A percentile compares a stretch with the other conserved stretches of the same genome.
Conservation (phyloP, 352 stramenopile species). For the Phytophthora pistaciae region DNA sequence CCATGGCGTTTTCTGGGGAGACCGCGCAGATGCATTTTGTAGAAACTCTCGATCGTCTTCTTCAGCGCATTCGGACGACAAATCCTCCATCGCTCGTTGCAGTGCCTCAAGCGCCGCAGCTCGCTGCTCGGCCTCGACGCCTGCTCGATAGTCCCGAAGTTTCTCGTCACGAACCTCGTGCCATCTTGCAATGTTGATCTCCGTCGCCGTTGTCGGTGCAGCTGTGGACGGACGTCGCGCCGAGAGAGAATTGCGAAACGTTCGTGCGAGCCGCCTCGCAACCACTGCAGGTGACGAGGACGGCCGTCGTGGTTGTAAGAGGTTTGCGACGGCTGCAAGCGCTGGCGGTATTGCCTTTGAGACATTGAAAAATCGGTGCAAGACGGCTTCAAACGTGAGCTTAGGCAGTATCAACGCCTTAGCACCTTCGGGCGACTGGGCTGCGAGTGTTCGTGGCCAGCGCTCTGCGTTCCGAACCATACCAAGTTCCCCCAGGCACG, state of each 20-base stretch:
- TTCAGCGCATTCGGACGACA: slow-evolving; percentile 19
- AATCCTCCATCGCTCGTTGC: slow-evolving; percentile 27
- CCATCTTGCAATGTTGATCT: slow-evolving; percentile 38
- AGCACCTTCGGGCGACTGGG: slow-evolving; percentile 16
- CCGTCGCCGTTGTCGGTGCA: slow-evolving; percentile 19
- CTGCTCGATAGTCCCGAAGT: slow-evolving; percentile 31
- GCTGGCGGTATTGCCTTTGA: slow-evolving; percentile 34
- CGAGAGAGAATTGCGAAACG: slow-evolving; percentile 16
- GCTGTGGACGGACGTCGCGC: slow-evolving; percentile 33
- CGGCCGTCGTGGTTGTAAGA: slow-evolving; percentile 34
- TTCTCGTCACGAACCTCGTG: slow-evolving; percentile 44
- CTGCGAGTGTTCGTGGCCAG: slow-evolving; percentile 47
- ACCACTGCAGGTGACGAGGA: slow-evolving; percentile 49
- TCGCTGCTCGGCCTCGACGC: slow-evolving; percentile 32
- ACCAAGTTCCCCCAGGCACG: slow-evolving; percentile 54
- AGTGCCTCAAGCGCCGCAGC: slow-evolving; percentile 31
- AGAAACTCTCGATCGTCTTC: slow-evolving; percentile 8
- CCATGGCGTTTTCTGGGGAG: slow-evolving; percentile 12
- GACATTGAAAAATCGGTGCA: slow-evolving; percentile 51
- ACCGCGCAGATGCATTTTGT: not conserved
- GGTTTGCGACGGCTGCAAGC: slow-evolving; percentile 12
- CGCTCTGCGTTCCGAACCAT: slow-evolving; percentile 54
- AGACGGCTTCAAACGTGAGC: slow-evolving; percentile 46
- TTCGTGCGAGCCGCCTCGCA: slow-evolving; percentile 16
- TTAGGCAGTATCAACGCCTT: slow-evolving; percentile 45